These are phyloP conservation scores for Phytophthora agathidicida DNA, from an alignment of 352 stramenopile species.

Conservation along the genomic window DNA sequence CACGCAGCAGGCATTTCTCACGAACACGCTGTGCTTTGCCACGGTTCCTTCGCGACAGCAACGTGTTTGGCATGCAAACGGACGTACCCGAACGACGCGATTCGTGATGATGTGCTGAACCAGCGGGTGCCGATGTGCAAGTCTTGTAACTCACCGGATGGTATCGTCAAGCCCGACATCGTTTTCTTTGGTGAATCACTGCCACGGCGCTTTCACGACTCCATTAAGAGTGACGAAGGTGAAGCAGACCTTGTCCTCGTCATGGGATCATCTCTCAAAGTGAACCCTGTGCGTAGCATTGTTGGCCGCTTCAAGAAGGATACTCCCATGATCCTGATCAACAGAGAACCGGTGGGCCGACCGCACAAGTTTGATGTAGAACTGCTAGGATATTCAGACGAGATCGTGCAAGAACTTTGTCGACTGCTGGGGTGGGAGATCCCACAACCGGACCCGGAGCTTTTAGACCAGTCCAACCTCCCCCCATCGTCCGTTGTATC, in stretches of 20 bases:
- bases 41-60: constrained; percentile 94
- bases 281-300: constrained; percentile 94
- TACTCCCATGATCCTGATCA: constrained; percentile 87
- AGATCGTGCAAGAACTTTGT: constrained; percentile 85
- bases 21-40: constrained; percentile 92
- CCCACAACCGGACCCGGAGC: constrained; percentile 66
- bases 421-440: constrained; percentile 80
- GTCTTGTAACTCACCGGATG: constrained; percentile 70
- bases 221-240: constrained; percentile 78
- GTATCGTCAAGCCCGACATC: constrained; percentile 98
- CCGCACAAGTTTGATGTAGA: constrained; percentile 88
- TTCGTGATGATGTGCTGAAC: constrained; percentile 83
- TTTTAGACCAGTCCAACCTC: constrained; percentile 72
- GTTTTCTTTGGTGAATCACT: constrained; percentile 98
- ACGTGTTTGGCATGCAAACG: constrained; percentile 92
- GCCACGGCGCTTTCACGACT: constrained; percentile 88
- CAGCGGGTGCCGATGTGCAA: constrained; percentile 83
- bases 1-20: constrained; percentile 91
- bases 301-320: constrained; percentile 83
- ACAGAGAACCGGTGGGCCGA: constrained; percentile 80
- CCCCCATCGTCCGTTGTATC: constrained; percentile 24
- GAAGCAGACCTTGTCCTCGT: constrained; percentile 97
- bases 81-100: constrained; percentile 83
- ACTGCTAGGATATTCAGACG: constrained; percentile 82
- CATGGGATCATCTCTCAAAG: constrained; percentile 98